These are phyloP conservation scores for Ogataea henricii DNA, from an alignment of 805 yeast species.

Conservation along the genomic window DNA sequence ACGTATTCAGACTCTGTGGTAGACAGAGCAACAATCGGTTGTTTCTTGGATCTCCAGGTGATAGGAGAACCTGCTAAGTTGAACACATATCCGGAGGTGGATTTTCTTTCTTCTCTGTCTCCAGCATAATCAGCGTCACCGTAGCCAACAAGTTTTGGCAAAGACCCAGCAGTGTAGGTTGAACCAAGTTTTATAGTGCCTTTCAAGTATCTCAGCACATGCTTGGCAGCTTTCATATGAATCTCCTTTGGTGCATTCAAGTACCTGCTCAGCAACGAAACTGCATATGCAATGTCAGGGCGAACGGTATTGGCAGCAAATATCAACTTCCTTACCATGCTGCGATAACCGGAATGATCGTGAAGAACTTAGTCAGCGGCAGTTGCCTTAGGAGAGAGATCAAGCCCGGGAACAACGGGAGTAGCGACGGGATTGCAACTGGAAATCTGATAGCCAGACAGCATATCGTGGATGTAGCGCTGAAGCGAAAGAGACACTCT, in stretches of 20 bases:
- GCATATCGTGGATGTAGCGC: not conserved
- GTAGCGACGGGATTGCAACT: conserved; percentile 2
- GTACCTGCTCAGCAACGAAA: not conserved
- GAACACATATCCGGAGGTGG: conserved; percentile 13
- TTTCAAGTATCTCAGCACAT: conserved; percentile 16
- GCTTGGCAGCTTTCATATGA: conserved; percentile 10
- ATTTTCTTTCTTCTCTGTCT: conserved; percentile 10
- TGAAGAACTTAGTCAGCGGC: not conserved
- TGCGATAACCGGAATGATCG: not conserved
- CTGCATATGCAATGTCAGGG: not conserved
- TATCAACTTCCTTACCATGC: not conserved
- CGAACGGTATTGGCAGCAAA: not conserved
- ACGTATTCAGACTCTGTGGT: conserved; percentile 21
- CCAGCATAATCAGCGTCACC: conserved; percentile 20
- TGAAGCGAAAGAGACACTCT: conserved; percentile 3
- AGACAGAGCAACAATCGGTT: conserved; percentile 14
- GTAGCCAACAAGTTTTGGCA: conserved; percentile 8
- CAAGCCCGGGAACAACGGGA: conserved; percentile 1
- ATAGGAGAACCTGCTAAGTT: conserved; percentile 12
- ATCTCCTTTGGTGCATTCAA: conserved; percentile 7
- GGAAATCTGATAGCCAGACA: not conserved
- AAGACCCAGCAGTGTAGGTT: not conserved
- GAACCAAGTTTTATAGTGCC: conserved; percentile 10
- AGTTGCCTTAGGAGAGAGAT: not conserved
- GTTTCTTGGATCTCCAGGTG: conserved; percentile 22